These are phyloP conservation scores for Solanum hybrid DNA, from an alignment of 305 asterid species.

Conservation along the genomic window DNA sequence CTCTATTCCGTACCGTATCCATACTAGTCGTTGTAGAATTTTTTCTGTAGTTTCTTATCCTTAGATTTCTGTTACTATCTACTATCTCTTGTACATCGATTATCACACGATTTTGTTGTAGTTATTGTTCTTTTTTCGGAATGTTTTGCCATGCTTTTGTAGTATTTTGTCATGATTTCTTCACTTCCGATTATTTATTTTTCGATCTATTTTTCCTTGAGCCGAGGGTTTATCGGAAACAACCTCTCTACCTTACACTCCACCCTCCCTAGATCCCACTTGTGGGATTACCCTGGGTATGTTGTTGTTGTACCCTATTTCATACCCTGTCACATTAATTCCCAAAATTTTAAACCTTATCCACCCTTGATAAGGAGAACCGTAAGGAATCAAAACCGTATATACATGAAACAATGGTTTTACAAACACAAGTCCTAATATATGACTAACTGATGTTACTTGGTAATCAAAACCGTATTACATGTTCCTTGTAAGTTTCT, in stretches of 20 bases:
- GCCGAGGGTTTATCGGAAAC: neutral
- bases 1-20: neutral
- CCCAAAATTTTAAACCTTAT: neutral
- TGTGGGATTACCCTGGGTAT: neutral
- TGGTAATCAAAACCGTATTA: neutral
- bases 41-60: neutral
- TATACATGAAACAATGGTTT: neutral
- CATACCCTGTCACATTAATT: neutral
- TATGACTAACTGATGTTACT: neutral
- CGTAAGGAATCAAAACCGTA: neutral
- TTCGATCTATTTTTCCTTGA: neutral
- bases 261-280: neutral
- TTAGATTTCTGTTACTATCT: neutral
- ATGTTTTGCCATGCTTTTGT: neutral
- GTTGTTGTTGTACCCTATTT: neutral
- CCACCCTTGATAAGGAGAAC: neutral
- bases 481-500: neutral
- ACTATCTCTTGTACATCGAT: neutral
- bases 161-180: neutral
- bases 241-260: neutral
- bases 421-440: neutral
- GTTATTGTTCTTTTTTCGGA: neutral
- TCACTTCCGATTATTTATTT: neutral
- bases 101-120: neutral
- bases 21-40: neutral